Conservation (phyloP, 208 protist genomes). For the Phytomonas sp. region DNA sequence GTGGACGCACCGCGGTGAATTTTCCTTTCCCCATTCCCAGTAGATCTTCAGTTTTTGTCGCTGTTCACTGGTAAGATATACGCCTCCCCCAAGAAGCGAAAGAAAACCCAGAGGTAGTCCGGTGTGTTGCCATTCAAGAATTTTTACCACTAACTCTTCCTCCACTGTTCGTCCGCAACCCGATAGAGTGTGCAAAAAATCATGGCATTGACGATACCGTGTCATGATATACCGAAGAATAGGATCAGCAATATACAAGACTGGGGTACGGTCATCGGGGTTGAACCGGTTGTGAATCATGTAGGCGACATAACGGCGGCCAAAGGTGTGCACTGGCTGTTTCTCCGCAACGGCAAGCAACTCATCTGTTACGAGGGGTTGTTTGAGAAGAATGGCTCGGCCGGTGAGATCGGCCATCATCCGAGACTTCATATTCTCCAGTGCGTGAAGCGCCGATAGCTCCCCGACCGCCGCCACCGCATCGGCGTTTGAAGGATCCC, state of each 20-base stretch:
- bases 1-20: constrained; percentile 46
- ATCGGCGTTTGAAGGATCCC: constrained; percentile 50
- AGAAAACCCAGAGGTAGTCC: constrained; percentile 71
- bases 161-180: constrained; percentile 72
- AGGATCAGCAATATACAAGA: constrained; percentile 57
- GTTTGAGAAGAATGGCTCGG: constrained; percentile 45
- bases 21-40: constrained; percentile 42
- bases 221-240: constrained; percentile 79
- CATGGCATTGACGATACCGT: constrained; percentile 80
- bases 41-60: constrained; percentile 35
- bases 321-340: constrained; percentile 55
- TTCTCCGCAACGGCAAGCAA: constrained; percentile 33
- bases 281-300: constrained; percentile 77
- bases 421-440: constrained; percentile 54
- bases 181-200: constrained; percentile 63
- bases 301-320: constrained; percentile 63
- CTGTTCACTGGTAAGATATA: constrained; percentile 42
- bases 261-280: constrained; percentile 53
- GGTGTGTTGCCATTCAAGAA: constrained; percentile 78
- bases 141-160: constrained; percentile 80
- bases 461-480: constrained; percentile 69
- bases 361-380: constrained; percentile 53
- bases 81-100: constrained; percentile 50
- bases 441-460: constrained; percentile 44
- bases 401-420: constrained; percentile 77